Percentiles rank a stretch among this genome's conserved stretches.
phyloP scores from a whole-genome alignment of 192 early-diverging fungal genomes.

The Borealophlyctis nickersoniae region DNA sequence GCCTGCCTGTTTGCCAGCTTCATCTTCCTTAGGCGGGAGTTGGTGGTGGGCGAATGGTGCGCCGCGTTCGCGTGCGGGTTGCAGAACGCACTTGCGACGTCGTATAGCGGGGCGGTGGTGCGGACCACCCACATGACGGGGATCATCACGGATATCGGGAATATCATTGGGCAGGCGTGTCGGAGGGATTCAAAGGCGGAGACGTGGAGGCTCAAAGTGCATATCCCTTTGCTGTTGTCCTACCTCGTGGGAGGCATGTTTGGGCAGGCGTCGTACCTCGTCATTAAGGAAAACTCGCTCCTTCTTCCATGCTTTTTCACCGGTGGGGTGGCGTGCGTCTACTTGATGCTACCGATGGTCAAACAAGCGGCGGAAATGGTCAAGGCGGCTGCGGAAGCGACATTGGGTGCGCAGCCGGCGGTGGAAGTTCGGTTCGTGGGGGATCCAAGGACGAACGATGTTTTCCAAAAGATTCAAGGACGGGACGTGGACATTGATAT shows the following conservation, averaged over 20 bases:
- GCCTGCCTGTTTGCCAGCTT: slow-evolving; percentile 43
- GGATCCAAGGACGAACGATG: slow-evolving; percentile 32
- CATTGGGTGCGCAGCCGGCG: slow-evolving; percentile 17
- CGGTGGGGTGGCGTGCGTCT: slow-evolving; percentile 38
- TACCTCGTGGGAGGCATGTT: slow-evolving; percentile 44
- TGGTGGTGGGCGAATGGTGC: slow-evolving; percentile 53
- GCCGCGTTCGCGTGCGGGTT: slow-evolving; percentile 57
- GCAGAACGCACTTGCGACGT: slow-evolving; percentile 57
- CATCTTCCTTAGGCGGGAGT: slow-evolving; percentile 38
- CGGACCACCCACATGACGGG: slow-evolving; percentile 63
- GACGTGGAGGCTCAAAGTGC: slow-evolving; percentile 53
- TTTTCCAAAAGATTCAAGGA: slow-evolving; percentile 17
- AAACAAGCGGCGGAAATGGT: slow-evolving; percentile 34
- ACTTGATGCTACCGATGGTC: slow-evolving; percentile 48
- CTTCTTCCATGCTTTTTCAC: slow-evolving; percentile 46
- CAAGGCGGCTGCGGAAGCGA: slow-evolving; percentile 23
- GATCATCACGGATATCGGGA: slow-evolving; percentile 56
- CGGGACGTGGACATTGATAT: slow-evolving; percentile 32
- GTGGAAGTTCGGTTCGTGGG: slow-evolving; percentile 34
- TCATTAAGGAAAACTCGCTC: slow-evolving; percentile 35
- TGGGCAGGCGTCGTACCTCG: slow-evolving; percentile 32
- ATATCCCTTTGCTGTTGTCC: slow-evolving; percentile 45
- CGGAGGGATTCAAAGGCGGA: slow-evolving; percentile 45
- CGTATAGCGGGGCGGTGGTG: slow-evolving; percentile 51
- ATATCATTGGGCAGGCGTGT: slow-evolving; percentile 53